Evolutionary conservation across 768 basidiomycete genomes (phyloP).

Genomic region (Mycena polygramma): DNA sequence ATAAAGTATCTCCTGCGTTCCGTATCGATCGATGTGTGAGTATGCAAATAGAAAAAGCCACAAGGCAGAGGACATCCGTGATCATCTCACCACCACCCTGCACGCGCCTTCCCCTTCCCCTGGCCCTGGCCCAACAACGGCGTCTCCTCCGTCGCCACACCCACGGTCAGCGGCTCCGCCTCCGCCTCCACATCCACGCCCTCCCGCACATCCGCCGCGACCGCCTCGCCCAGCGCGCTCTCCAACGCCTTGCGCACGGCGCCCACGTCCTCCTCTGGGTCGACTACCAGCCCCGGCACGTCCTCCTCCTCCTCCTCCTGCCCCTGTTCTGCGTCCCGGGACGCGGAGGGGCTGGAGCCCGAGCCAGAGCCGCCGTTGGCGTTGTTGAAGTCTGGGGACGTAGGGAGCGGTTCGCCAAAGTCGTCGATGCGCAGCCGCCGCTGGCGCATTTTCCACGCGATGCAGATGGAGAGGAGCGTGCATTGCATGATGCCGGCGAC

Average conservation of each 20-base stretch:
- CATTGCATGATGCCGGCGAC: conserved; percentile 90
- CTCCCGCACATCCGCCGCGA: conserved; percentile 40
- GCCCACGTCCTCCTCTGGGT: conserved; percentile 37
- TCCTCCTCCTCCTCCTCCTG: conserved; percentile 29
- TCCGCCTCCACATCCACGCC: conserved; percentile 29
- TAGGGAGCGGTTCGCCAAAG: conserved; percentile 73
- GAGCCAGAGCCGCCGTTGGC: too few relatives aligned
- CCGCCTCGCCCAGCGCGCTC: conserved; percentile 41
- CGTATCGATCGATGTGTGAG: too few relatives aligned
- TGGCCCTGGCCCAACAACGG: conserved; percentile 25
- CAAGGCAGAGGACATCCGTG: too few relatives aligned
- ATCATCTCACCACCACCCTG: conserved; percentile 31
- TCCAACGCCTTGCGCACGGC: conserved; percentile 39
- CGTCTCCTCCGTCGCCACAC: conserved; percentile 26
- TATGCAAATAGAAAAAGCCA: too few relatives aligned
- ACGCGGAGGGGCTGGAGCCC: too few relatives aligned
- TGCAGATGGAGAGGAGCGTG: conserved; percentile 84
- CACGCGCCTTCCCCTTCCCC: conserved; percentile 27
- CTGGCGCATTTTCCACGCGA: conserved; percentile 88
- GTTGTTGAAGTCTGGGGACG: too few relatives aligned
- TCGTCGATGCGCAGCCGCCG: conserved; percentile 83
- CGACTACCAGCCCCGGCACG: conserved; percentile 41
- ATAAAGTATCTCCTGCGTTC: too few relatives aligned
- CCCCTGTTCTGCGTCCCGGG: conserved; percentile 2
- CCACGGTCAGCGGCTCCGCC: not conserved